These are phyloP conservation scores for Lachnellula occidentalis DNA, from an alignment of 2,329 filamentous ascomycete species.

Conservation along the genomic window DNA sequence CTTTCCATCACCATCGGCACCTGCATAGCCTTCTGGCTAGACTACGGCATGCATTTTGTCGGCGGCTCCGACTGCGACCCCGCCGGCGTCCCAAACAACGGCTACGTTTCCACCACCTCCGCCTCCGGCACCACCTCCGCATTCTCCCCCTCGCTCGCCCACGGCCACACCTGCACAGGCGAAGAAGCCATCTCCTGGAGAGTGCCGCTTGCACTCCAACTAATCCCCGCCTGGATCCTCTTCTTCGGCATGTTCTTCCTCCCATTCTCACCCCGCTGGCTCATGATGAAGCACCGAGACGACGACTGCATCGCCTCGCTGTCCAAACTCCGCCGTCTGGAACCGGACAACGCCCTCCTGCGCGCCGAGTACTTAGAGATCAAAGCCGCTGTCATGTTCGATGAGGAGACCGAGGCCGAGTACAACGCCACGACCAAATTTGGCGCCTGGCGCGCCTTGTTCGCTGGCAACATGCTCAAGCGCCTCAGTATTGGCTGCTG, in stretches of 20 bases:
- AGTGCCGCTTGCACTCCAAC: slow-evolving; percentile 42
- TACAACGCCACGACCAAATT: slow-evolving; percentile 40
- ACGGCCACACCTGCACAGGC: slow-evolving; percentile 37
- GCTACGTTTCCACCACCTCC: too few relatives aligned
- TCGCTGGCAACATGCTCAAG: slow-evolving; percentile 45
- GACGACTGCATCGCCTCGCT: slow-evolving; percentile 44
- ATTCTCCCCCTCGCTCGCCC: slow-evolving; percentile 12
- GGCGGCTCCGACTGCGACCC: slow-evolving; percentile 35
- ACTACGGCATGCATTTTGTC: slow-evolving; percentile 42
- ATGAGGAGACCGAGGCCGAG: slow-evolving; percentile 37
- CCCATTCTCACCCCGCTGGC: slow-evolving; percentile 43
- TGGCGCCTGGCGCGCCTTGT: slow-evolving; percentile 38
- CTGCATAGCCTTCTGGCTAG: slow-evolving; percentile 43
- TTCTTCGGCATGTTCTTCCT: slow-evolving; percentile 39
- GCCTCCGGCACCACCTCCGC: too few relatives aligned
- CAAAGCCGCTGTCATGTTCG: slow-evolving; percentile 40
- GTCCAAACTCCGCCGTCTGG: slow-evolving; percentile 37
- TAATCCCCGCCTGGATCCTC: slow-evolving; percentile 41
- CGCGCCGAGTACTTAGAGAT: slow-evolving; percentile 43
- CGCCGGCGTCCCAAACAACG: slow-evolving; percentile 14
- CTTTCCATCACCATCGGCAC: slow-evolving; percentile 53
- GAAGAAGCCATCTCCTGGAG: slow-evolving; percentile 40
- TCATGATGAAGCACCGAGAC: slow-evolving; percentile 38
- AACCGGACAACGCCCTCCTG: slow-evolving; percentile 35
- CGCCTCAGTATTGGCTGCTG: slow-evolving; percentile 39